These are phyloP conservation scores for Uronychia binucleata DNA, from an alignment of 73 alveolate genomes.

Conservation along the genomic window DNA sequence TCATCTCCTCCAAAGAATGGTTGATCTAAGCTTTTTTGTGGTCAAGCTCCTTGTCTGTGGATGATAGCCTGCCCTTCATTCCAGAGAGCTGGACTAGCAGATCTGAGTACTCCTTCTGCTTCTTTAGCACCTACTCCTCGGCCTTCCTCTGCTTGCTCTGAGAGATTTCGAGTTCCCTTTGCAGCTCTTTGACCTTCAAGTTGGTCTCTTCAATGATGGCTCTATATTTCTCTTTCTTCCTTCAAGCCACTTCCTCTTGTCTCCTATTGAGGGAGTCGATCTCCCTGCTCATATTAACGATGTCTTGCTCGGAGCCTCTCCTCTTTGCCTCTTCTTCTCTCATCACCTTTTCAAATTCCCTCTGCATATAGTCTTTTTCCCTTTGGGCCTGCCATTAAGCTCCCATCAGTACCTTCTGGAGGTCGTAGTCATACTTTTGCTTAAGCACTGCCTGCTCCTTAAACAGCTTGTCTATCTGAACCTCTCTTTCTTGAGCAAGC, in stretches of 20 bases:
- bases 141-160: neutral
- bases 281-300: neutral
- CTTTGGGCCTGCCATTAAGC: constrained; percentile 24
- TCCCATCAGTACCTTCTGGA: too few species aligned
- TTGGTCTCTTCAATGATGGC: neutral
- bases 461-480: constrained; percentile 4
- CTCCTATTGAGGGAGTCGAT: neutral
- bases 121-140: neutral
- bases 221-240: neutral
- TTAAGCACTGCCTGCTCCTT: constrained; percentile 10
- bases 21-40: neutral
- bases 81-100: constrained; percentile 4
- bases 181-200: neutral
- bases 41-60: neutral
- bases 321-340: neutral
- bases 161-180: neutral
- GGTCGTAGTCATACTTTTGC: constrained; percentile 5
- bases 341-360: neutral
- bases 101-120: constrained; percentile 2
- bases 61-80: constrained; percentile 1
- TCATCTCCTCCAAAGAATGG: neutral
- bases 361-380: neutral
- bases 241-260: neutral
- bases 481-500: constrained; percentile 16
- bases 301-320: neutral